Percentiles rank a stretch among this genome's conserved stretches.
phyloP scores from a whole-genome alignment of 192 early-diverging fungal species.

The Radiomyces spectabilis region DNA sequence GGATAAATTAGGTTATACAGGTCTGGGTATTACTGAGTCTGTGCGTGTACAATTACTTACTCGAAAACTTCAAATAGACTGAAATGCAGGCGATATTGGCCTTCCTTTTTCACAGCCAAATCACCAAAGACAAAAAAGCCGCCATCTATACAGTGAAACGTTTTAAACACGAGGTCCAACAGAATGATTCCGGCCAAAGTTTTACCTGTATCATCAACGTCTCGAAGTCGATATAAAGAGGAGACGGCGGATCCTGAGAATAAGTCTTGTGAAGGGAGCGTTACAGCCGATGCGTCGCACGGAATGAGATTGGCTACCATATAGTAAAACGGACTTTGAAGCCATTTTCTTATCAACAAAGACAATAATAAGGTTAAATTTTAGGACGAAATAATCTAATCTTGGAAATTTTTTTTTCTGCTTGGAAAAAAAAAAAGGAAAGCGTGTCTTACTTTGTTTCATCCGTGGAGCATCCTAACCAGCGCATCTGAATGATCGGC shows the following conservation, averaged over 20 bases:
- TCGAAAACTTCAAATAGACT: constrained; percentile 84
- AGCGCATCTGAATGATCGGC: constrained; percentile 20
- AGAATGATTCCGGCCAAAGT: too few relatives aligned
- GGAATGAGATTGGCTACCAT: constrained; percentile 14
- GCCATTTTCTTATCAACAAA: constrained; percentile 11
- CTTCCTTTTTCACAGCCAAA: constrained; percentile 84
- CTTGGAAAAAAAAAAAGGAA: neutral
- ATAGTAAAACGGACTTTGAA: constrained; percentile 28
- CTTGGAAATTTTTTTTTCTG: neutral
- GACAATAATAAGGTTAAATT: neutral
- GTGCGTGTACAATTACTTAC: constrained; percentile 30
- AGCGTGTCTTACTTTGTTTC: constrained; percentile 7
- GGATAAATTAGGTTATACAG: neutral
- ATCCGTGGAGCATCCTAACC: neutral
- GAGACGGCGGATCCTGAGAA: constrained; percentile 51
- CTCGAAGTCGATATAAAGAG: constrained; percentile 79
- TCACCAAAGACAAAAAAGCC: constrained; percentile 97
- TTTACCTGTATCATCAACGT: constrained; percentile 61
- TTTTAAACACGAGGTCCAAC: too few relatives aligned
- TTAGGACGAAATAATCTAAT: neutral
- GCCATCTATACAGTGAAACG: constrained; percentile 51
- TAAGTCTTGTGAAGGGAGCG: constrained; percentile 12
- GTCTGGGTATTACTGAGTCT: neutral
- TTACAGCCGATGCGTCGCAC: neutral
- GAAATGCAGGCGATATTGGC: constrained; percentile 73